Evolutionary conservation across 345 rosid species (phyloP), one percentile per base, ranked within the genome.

Genomic region (Brassica cretica): DNA sequence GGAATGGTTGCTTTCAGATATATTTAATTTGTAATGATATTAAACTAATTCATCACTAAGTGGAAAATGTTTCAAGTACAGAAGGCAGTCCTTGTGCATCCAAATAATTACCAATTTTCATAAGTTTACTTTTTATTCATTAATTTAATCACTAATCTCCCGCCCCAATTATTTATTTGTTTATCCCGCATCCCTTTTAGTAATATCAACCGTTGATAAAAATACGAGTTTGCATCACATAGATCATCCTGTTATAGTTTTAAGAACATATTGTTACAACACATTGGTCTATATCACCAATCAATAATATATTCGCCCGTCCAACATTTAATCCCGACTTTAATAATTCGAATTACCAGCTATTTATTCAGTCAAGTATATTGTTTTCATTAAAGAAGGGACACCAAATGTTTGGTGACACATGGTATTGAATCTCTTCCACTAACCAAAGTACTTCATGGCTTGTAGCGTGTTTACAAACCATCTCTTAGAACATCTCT

Each of bases 61-160:
- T 79, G 75, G 78, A 68, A 73, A 2, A 53, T 73, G 81, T 72
- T 72, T 15, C 44, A 66, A 72, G 69, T 14, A 24, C 77, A 66
- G 8, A 66, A 78, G 66, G 65, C 74, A 51, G 56, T 51, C 56
- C 56, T 51, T 51, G 56, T 51, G 56, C 56, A 16, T 72, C 72
- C 74, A 37, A 33, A 73, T 78, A 32, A 73, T 73, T 67, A 61
- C 73, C 65, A 60, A 49, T 77, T 78, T 66, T 72, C 56, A 1
- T 71, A 71, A 21, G 18, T 66, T 72, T 65, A 49, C 18, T 35
- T 65, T 72, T 70, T 72, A 51, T 51, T 51, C 56, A 53, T 15
- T 65, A 7, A 5, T 5, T 5, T n/a, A 51, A 51, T 51, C 56
- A 70, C 75, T 37, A 49, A 32, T 2, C 19, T 51, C 19, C 8